These are phyloP conservation scores for Knoxdaviesia proteae DNA, from an alignment of 2,329 filamentous ascomycete genomes.

Conservation along the genomic window DNA sequence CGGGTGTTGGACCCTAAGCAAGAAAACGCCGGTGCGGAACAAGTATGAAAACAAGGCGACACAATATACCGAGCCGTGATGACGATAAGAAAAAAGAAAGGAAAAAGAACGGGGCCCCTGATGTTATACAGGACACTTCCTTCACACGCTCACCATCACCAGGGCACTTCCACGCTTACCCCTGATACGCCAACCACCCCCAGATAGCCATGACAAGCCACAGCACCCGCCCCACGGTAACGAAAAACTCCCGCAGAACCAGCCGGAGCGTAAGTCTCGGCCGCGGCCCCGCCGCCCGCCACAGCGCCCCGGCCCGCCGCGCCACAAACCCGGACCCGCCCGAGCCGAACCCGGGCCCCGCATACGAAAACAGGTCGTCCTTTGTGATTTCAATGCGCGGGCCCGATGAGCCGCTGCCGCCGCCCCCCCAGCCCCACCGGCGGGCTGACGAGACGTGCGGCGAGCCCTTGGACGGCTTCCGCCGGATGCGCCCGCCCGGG, in stretches of 20 bases:
- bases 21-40: too few relatives aligned
- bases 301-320: conserved; percentile 4
- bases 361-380: conserved; percentile 23
- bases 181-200: conserved; percentile 42
- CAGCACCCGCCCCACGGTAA: conserved; percentile 38
- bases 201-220: conserved; percentile 45
- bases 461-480: too few relatives aligned
- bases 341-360: conserved; percentile 13
- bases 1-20: too few relatives aligned
- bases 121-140: too few relatives aligned
- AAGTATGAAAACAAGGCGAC: too few relatives aligned
- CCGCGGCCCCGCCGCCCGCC: conserved; percentile 12
- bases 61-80: too few relatives aligned
- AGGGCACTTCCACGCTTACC: conserved; percentile 15
- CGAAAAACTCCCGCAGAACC: conserved; percentile 38
- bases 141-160: too few relatives aligned
- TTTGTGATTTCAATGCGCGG: conserved; percentile 33
- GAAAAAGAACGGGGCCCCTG: too few relatives aligned
- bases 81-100: too few relatives aligned
- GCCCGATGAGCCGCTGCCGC: conserved; percentile 11
- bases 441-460: not conserved
- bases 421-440: conserved; percentile 24
- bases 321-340: conserved; percentile 9
- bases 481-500: conserved; percentile 1
- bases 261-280: conserved; percentile 18